Evolutionary conservation across 1,284 basidiomycete genomes (phyloP), one percentile per base, ranked within the genome.

Genomic region (Heliocybe sulcata): DNA sequence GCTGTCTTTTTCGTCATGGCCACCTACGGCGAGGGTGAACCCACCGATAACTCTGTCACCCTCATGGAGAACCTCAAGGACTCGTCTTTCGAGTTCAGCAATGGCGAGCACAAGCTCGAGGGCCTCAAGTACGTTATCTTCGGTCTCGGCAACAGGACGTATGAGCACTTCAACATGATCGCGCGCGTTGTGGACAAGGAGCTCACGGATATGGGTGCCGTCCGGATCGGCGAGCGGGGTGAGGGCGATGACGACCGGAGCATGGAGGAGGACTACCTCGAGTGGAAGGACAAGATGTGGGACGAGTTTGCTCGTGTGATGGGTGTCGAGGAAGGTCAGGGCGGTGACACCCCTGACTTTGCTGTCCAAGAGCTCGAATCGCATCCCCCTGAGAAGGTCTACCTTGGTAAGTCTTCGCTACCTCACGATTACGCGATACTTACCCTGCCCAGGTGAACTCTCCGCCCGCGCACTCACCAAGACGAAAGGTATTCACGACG

Each of bases 221-320:
- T 80, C 57, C 85, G 94, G 58, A 91, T 99, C 53, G 95, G 95
- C 53, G 87, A 90, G 68, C 81, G 88, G 45, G 97, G 96, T 19
- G 94, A 98, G 73, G 96, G 96, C 62, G 96, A 99, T 67, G 96
- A 99, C 68, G 96, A 99, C 73, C 97, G 97, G 79, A 94, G 91
- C 67, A 96, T 99, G 92, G 96, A 99, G 71, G 97, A 99, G 75
- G 96, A 99, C 73, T 99, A 98, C 69, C 81, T 99, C n/a, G 94
- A 92, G 60, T 99, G 96, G 96, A 99, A 99, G 72, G 96, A 99
- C 68, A 81, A 79, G 64, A 95, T 98, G 94, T 98, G 94, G 87
- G 87, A 90, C 48, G 83, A 85, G 3, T 92, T 99, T 58, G 81
- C 93, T 26, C 71, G 80, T 59, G 80, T 81, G 51, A 82, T 98